Evolutionary conservation across 1,284 basidiomycete genomes (phyloP).

Genomic region (Cutaneotrichosporon sp.): DNA sequence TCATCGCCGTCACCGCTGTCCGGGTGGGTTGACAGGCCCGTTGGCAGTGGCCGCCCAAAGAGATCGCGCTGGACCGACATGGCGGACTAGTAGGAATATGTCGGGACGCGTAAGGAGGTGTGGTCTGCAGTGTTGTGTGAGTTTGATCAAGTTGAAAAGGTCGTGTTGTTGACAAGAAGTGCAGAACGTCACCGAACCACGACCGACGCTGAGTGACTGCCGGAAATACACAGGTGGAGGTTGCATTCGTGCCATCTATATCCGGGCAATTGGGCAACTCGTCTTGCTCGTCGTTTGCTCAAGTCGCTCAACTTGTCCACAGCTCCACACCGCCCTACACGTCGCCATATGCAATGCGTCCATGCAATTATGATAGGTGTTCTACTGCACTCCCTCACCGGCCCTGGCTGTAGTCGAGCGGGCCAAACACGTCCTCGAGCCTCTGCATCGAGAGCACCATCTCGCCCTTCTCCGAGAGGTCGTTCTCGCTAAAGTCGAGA

Average conservation of each 20-base stretch:
- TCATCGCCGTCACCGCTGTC: too few species aligned
- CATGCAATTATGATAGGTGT: conserved; percentile 1
- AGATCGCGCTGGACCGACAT: conserved; percentile 24
- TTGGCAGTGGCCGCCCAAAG: conserved; percentile 22
- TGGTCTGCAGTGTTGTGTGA: too few species aligned
- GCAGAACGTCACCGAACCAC: not conserved
- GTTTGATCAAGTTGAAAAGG: not conserved
- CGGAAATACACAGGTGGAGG: conserved; percentile 3
- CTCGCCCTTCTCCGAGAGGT: conserved; percentile 11
- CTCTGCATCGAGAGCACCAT: conserved; percentile 15
- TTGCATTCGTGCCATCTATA: not conserved
- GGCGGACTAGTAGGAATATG: too few species aligned
- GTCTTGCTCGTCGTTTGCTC: too few species aligned
- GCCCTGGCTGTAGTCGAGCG: conserved; percentile 7
- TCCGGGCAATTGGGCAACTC: too few species aligned
- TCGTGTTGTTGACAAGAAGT: conserved; percentile 3
- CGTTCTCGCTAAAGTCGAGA: conserved; percentile 20
- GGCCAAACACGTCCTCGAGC: conserved; percentile 25
- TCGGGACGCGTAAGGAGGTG: too few species aligned
- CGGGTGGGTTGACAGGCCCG: not conserved
- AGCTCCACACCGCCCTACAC: too few species aligned
- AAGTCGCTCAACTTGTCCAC: too few species aligned
- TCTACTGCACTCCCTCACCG: not conserved
- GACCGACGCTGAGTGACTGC: too few species aligned
- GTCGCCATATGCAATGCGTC: not conserved